Base-by-base conservation (phyloP, 2,329 filamentous ascomycete genomes). In the Cercospora sp. region DNA sequence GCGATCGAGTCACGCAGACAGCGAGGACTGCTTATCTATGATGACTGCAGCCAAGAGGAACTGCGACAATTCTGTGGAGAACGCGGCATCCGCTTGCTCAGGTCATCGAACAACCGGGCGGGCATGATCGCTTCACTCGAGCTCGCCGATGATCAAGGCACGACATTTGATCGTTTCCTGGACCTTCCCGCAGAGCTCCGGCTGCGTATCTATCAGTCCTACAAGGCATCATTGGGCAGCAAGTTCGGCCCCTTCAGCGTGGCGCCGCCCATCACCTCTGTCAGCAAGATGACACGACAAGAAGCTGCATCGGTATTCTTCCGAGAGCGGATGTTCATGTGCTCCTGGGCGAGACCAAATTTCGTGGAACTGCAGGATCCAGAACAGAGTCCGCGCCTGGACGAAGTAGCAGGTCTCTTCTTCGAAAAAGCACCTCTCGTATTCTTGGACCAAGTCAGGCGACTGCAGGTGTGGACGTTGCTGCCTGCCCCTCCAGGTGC, bases 261-360 rank as follows among this genome's bases (percentile, higher is more conserved):
- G 7, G 39, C 60, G 20, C 39, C 39, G 28, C 60, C 60, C 18
- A 45, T 48, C 33, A 51, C 39, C 20, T 20, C 60, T 13, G 60
- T 62, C 6, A 51, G 60, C 60, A 48, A 48, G 60, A 13, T 48
- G 18, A 33, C 30, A 23, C 60, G 60, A 26, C 26, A 51, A 26
- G 60, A 63, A n/a, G 45, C 42, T 33, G 39, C 45, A 18, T 63
- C 23, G 13, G 16, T 63, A 16, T 63, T 51, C 42, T 63, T 53
- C 28, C 23, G 60, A 63, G 39, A 63, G 16, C 60, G 45, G 3
- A 51, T 53, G 60, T 63, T 63, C 60, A 53, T 63, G 26, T 63
- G 60, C 26, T 53, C 42, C 31, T 45, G 16, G 36, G 36, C 9
- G 30, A 60, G 31, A 3, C 33, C 18, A 23, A 48, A 4, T 18